phyloP scores from a whole-genome alignment of 768 basidiomycete genomes.

The Kwoniella bestiolae region DNA sequence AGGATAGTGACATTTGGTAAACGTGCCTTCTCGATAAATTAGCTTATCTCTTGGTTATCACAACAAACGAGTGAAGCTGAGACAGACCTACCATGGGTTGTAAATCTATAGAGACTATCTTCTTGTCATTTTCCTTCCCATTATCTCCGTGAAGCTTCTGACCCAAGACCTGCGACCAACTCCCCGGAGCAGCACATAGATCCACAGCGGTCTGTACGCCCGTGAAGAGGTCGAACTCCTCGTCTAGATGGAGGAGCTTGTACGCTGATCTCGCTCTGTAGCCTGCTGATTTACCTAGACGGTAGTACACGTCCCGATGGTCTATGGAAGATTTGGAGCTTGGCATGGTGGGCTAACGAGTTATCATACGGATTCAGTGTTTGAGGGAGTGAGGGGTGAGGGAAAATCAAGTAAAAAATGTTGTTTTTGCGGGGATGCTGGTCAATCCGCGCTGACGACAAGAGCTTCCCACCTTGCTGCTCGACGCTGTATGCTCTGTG shows the following conservation, averaged over 20 bases:
- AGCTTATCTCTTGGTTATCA: background rate
- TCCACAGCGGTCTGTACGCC: conserved; percentile 55
- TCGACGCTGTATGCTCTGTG: too few relatives aligned
- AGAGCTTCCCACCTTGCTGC: too few relatives aligned
- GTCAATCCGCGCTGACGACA: too few relatives aligned
- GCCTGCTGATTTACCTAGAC: conserved; percentile 50
- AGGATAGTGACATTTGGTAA: conserved; percentile 58
- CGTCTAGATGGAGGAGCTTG: conserved; percentile 56
- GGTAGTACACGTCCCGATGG: conserved; percentile 56
- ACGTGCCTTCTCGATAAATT: conserved; percentile 53
- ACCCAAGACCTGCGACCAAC: conserved; percentile 59
- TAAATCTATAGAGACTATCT: conserved; percentile 52
- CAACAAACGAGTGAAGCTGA: background rate
- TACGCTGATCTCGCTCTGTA: conserved; percentile 56
- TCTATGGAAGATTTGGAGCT: conserved; percentile 53
- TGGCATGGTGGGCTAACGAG: conserved; percentile 50
- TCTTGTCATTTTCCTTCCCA: conserved; percentile 20
- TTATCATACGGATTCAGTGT: too few relatives aligned
- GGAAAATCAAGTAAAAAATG: too few relatives aligned
- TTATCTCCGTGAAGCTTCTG: conserved; percentile 45
- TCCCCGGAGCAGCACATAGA: conserved; percentile 58
- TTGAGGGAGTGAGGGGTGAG: background rate
- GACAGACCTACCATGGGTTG: conserved; percentile 44
- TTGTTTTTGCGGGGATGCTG: too few relatives aligned
- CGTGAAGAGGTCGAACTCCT: conserved; percentile 55